These are phyloP conservation scores for Globisporangium perplexum DNA, from an alignment of 352 stramenopile genomes.

Conservation along the genomic window DNA sequence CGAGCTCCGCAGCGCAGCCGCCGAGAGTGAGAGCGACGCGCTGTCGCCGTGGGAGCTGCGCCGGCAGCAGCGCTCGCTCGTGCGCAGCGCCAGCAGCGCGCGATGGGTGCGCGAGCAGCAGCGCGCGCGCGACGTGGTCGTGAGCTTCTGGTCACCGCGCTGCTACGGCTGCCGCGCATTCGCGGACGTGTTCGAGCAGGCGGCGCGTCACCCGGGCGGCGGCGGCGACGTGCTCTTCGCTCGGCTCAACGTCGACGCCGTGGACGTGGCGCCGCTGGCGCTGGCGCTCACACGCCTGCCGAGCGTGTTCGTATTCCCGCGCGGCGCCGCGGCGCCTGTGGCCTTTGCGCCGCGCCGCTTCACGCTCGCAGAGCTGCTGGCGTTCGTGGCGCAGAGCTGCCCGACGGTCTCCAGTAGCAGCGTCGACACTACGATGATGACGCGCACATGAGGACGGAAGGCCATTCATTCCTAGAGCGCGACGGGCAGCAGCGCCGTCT, in stretches of 20 bases:
- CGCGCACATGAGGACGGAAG: too few species aligned
- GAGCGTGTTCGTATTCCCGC: constrained; percentile 10
- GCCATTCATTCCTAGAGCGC: too few species aligned
- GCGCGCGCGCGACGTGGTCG: constrained; percentile 5
- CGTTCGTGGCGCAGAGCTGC: constrained; percentile 7
- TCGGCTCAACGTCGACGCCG: constrained; percentile 14
- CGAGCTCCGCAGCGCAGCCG: background rate
- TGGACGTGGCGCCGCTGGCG: constrained; percentile 8
- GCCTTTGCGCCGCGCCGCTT: constrained; percentile 6
- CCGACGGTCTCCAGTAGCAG: background rate
- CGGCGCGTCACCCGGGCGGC: background rate
- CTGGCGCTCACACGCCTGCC: constrained; percentile 6
- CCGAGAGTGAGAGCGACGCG: background rate
- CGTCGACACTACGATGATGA: too few species aligned
- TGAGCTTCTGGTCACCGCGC: constrained; percentile 16
- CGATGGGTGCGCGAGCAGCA: constrained; percentile 4
- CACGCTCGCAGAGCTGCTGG: constrained; percentile 1
- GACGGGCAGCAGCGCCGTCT: constrained; percentile 12
- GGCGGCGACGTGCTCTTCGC: constrained; percentile 6
- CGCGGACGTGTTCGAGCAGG: constrained; percentile 11
- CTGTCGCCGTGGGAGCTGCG: constrained; percentile 10
- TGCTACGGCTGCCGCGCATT: constrained; percentile 16
- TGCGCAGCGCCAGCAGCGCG: background rate
- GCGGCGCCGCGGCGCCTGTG: background rate
- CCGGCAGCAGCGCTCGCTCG: background rate